Evolutionary conservation across 2,329 filamentous ascomycete species (phyloP).

Genomic region (Sarocladiaceae sp.): DNA sequence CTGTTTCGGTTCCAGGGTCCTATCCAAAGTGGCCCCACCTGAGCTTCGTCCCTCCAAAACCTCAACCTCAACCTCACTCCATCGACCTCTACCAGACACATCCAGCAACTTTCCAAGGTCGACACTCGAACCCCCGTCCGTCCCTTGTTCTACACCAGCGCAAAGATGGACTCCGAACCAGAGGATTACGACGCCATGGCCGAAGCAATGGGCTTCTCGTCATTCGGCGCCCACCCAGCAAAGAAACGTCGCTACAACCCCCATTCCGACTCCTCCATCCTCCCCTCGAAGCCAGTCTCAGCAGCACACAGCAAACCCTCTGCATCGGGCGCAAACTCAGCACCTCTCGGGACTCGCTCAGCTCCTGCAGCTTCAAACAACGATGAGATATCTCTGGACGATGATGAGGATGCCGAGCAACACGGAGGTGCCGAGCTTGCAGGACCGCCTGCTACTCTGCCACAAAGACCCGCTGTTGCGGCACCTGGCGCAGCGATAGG

Average conservation of each 20-base stretch:
- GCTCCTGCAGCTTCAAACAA: constrained; percentile 23
- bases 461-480: neutral
- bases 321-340: constrained; percentile 31
- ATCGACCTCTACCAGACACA: too few relatives aligned
- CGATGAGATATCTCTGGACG: constrained; percentile 22
- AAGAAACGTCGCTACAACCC: constrained; percentile 68
- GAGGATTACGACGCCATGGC: constrained; percentile 47
- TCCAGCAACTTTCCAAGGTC: too few relatives aligned
- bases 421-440: constrained; percentile 18
- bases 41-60: too few relatives aligned
- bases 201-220: constrained; percentile 68
- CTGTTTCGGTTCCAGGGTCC: too few relatives aligned
- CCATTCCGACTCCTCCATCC: constrained; percentile 37
- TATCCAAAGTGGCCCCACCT: too few relatives aligned
- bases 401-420: constrained; percentile 14
- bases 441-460: neutral
- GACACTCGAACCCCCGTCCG: too few relatives aligned
- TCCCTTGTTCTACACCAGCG: too few relatives aligned
- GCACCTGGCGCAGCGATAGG: neutral
- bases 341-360: constrained; percentile 25
- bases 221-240: constrained; percentile 57
- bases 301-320: constrained; percentile 21
- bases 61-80: too few relatives aligned
- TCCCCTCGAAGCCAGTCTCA: constrained; percentile 21
- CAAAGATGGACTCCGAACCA: constrained; percentile 17